Conservation (phyloP, 2,329 filamentous ascomycete genomes). For the Geosmithia morbida region DNA sequence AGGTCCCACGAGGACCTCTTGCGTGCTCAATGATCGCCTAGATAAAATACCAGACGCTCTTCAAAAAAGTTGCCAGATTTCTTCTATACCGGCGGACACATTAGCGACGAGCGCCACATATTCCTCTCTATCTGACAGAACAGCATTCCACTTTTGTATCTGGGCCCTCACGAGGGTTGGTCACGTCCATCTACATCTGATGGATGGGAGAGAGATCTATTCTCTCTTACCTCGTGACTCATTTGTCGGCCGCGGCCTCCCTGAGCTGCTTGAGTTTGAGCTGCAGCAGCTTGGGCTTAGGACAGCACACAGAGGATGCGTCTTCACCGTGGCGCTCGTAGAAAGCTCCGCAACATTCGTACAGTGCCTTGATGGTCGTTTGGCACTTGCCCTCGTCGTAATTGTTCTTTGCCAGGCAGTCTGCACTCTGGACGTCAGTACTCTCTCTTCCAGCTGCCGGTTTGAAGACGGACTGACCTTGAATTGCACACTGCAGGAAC, state of each 20-base stretch:
- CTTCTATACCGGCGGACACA: constrained; percentile 27
- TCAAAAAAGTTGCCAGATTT: constrained; percentile 52
- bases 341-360: constrained; percentile 85
- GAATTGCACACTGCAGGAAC: constrained; percentile 4
- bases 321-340: constrained; percentile 67
- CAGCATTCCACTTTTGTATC: not conserved
- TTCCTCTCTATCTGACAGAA: not conserved
- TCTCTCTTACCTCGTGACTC: too few relatives aligned
- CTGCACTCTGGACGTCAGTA: too few relatives aligned
- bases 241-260: constrained; percentile 2
- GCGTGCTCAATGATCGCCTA: constrained; percentile 98
- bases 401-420: constrained; percentile 69
- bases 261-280: constrained; percentile 74
- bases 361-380: constrained; percentile 65
- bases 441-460: too few relatives aligned
- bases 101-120: constrained; percentile 30
- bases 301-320: constrained; percentile 70
- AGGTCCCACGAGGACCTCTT: constrained; percentile 67
- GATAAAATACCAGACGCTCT: constrained; percentile 58
- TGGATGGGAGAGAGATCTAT: not conserved
- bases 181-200: not conserved
- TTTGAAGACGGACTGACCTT: constrained; percentile 4
- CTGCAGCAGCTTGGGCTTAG: constrained; percentile 63
- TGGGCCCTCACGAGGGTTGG: not conserved
- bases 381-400: constrained; percentile 81